Base-by-base conservation (phyloP, 352 stramenopile genomes). In the Globisporangium nunn region DNA sequence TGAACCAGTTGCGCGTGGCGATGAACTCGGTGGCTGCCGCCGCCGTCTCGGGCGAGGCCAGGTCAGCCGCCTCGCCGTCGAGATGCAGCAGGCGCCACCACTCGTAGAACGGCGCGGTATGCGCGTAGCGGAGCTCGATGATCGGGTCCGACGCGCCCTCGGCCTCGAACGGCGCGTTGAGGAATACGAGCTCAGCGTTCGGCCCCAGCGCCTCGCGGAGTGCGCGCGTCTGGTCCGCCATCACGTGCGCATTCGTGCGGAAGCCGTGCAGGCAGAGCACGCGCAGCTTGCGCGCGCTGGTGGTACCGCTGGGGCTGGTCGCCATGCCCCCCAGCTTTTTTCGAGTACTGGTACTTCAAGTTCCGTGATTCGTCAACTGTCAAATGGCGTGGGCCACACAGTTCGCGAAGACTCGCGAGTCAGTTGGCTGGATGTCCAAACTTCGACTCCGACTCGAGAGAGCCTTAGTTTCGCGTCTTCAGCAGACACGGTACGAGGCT, bases 241-340 rank as follows among this genome's bases (percentile, higher is more conserved):
- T 81, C 46, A 85, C 68, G 41, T 67, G 41, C 31, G 54, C 53
- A 57, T 85, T 85, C 17, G 72, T 81, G 30, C 74, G 74, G 58
- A 76, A 85, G 18, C 74, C 74, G 52, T 85, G 74, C 17, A 82
- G 57, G 39, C 72, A 82, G n/a, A 82, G 50, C 51, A 79, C 69
- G 11, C 72, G 70, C 28, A 81, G 71, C 53, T 72, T 74, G 3
- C 33, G 33, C 33, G 37, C 37, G 7, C 10, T 6, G 35, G 7
- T 11, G 35, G 35, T 37, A 8, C 35, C 35, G 35, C 10, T 23
- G 23, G 23, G 23, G 23, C 23, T 23, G 23, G 33, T 37, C 33
- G 33, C 33, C 33, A 37, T 37, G 23, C 23, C 23, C 23, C 0
- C 23, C 23, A 23, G 23, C 33, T 37, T 37, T 37, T 37, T 37